These are phyloP conservation scores for Metschnikowia dekortorum DNA, from an alignment of 805 yeast species.

Conservation along the genomic window DNA sequence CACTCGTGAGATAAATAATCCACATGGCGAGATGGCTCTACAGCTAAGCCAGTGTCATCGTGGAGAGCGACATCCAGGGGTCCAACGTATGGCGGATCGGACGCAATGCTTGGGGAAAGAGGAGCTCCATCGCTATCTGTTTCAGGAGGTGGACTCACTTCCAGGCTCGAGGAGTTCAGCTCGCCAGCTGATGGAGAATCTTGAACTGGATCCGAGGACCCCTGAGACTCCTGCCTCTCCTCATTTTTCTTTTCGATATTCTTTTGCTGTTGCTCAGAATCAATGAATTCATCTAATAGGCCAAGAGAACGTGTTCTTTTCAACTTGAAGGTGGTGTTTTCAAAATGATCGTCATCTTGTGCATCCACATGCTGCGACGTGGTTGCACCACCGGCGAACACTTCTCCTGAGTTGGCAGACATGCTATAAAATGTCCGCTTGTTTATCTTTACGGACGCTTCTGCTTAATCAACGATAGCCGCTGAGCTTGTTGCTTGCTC, in stretches of 20 bases:
- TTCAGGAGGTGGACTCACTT: neutral
- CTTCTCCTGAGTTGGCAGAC: slow-evolving; percentile 18
- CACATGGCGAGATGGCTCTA: slow-evolving; percentile 85
- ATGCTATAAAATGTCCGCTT: slow-evolving; percentile 1
- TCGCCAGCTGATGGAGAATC: neutral
- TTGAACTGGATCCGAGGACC: neutral
- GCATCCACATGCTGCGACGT: slow-evolving; percentile 69
- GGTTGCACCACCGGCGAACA: slow-evolving; percentile 55
- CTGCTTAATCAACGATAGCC: neutral
- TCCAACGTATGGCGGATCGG: slow-evolving; percentile 18
- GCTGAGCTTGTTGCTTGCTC: neutral
- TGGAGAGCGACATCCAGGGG: slow-evolving; percentile 47
- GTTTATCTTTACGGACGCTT: neutral
- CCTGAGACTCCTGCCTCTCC: slow-evolving; percentile 6
- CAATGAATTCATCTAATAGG: slow-evolving; percentile 64
- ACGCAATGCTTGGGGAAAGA: slow-evolving; percentile 5
- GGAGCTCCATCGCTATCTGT: slow-evolving; percentile 11
- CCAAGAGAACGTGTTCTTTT: slow-evolving; percentile 85
- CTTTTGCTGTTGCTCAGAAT: slow-evolving; percentile 28
- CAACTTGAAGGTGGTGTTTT: slow-evolving; percentile 64
- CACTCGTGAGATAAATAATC: slow-evolving; percentile 94
- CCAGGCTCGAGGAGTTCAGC: slow-evolving; percentile 2
- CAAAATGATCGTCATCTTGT: slow-evolving; percentile 63
- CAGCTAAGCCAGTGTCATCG: slow-evolving; percentile 76
- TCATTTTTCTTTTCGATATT: slow-evolving; percentile 12